A percentile compares a stretch with the other conserved stretches of the same genome.
Evolutionary conservation across 2,329 filamentous ascomycete genomes (phyloP).

Genomic region (Podosphaera leucotricha): DNA sequence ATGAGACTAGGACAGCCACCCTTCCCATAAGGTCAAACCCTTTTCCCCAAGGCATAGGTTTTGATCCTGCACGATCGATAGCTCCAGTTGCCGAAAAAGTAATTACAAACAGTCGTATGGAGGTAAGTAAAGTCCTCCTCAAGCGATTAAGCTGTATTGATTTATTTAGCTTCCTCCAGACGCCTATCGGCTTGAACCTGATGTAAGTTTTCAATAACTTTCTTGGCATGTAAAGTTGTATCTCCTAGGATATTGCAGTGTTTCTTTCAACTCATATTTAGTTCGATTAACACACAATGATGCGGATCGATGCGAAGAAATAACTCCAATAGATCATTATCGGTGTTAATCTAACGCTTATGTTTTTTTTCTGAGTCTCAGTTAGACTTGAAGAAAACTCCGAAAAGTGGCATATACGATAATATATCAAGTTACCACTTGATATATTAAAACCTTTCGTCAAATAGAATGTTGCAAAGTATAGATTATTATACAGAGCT

Average conservation of each 20-base stretch:
- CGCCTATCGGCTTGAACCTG: conserved; percentile 21
- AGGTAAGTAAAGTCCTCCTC: not conserved
- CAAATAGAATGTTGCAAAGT: too few species aligned
- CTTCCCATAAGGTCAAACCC: conserved; percentile 2
- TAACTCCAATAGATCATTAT: not conserved
- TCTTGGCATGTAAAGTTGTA: not conserved
- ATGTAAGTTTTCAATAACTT: conserved; percentile 14
- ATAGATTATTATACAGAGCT: conserved; percentile 16
- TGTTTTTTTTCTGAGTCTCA: not conserved
- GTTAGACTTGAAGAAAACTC: too few species aligned
- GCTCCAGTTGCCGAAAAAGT: conserved; percentile 6
- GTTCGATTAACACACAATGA: too few species aligned
- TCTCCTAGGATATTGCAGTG: not conserved
- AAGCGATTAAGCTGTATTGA: not conserved
- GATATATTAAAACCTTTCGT: too few species aligned
- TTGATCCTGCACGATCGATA: conserved; percentile 20
- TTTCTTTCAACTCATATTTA: too few species aligned
- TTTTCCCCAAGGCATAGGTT: conserved; percentile 16
- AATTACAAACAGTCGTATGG: conserved; percentile 24
- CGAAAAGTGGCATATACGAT: too few species aligned
- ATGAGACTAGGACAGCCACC: conserved; percentile 1
- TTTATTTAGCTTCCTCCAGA: conserved; percentile 27
- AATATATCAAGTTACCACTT: too few species aligned
- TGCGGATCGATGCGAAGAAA: not conserved
- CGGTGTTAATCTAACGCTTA: not conserved